Evolutionary conservation across 139 green algal genomes (phyloP).

Genomic region (Desmodesmus armatus): DNA sequence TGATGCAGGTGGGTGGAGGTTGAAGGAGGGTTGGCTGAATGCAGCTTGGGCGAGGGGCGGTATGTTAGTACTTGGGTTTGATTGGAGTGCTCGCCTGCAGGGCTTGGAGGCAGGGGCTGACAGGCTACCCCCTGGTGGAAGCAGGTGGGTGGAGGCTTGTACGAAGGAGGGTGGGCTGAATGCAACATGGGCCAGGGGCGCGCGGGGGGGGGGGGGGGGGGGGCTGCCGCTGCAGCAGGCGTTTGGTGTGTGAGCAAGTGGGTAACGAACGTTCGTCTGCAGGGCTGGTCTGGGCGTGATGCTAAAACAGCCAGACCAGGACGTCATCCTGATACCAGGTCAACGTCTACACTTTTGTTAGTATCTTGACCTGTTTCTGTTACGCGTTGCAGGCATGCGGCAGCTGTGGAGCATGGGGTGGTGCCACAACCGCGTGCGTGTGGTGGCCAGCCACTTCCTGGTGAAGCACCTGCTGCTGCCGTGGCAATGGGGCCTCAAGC

Average conservation of each 20-base stretch:
- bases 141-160: background rate
- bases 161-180: no score
- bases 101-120: slow-evolving; percentile 84
- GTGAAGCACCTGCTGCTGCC: slow-evolving; percentile 94
- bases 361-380: background rate
- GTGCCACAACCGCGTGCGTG: slow-evolving; percentile 86
- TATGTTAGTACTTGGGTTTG: background rate
- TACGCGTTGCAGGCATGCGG: slow-evolving; percentile 79
- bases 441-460: slow-evolving; percentile 85
- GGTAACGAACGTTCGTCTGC: no score
- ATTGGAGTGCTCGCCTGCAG: background rate
- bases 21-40: background rate
- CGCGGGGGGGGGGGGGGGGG: no score
- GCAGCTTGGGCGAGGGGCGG: background rate
- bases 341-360: no score
- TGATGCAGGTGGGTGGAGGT: slow-evolving; percentile 20
- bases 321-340: no score
- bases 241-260: no score
- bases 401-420: slow-evolving; percentile 91
- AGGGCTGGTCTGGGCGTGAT: no score
- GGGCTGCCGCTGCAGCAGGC: no score
- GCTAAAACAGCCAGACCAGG: no score
- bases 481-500: slow-evolving; percentile 97
- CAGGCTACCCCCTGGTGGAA: slow-evolving; percentile 85
- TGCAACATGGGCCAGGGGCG: no score